phyloP scores from a whole-genome alignment of 2,329 filamentous ascomycete genomes.

The Exophiala calicioides region DNA sequence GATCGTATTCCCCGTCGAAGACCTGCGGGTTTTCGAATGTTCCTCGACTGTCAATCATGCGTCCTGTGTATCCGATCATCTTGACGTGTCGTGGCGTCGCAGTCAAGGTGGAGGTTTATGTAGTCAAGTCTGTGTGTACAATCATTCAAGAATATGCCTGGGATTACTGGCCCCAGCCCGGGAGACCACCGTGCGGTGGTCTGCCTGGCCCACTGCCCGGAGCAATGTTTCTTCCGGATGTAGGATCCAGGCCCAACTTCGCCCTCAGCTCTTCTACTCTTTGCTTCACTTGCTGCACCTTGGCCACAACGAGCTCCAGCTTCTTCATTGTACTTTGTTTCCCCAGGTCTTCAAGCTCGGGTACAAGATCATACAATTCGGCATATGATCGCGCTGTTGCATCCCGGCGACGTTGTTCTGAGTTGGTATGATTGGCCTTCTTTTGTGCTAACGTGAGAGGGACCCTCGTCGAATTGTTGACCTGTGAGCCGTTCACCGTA shows the following conservation, averaged over 20 bases:
- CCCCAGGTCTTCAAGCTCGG: slow-evolving; percentile 27
- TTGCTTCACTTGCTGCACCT: slow-evolving; percentile 24
- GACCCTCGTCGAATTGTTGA: slow-evolving; percentile 15
- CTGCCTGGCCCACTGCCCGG: slow-evolving; percentile 1
- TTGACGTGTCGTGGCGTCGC: too few species aligned
- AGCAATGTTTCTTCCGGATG: slow-evolving; percentile 13
- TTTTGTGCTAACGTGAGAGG: slow-evolving; percentile 30
- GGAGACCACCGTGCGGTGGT: slow-evolving; percentile 12
- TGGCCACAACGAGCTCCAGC: slow-evolving; percentile 30
- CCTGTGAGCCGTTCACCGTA: slow-evolving; percentile 2
- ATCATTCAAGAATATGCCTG: too few species aligned
- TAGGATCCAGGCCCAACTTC: slow-evolving; percentile 21
- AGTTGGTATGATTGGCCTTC: slow-evolving; percentile 32
- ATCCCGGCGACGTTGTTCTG: slow-evolving; percentile 31
- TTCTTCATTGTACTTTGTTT: slow-evolving; percentile 33
- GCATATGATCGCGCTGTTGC: slow-evolving; percentile 30
- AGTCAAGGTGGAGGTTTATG: too few species aligned
- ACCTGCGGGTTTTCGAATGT: too few species aligned
- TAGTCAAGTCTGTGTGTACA: too few species aligned
- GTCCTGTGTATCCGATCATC: too few species aligned
- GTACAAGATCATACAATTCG: slow-evolving; percentile 31
- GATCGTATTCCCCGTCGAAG: too few species aligned
- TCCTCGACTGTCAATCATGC: too few species aligned
- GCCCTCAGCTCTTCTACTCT: slow-evolving; percentile 22
- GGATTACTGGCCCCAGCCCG: slow-evolving; percentile 16